Evolutionary conservation across 352 stramenopile species (phyloP), one percentile per base, ranked within the genome.

Genomic region (Globisporangium cylindrosporum): DNA sequence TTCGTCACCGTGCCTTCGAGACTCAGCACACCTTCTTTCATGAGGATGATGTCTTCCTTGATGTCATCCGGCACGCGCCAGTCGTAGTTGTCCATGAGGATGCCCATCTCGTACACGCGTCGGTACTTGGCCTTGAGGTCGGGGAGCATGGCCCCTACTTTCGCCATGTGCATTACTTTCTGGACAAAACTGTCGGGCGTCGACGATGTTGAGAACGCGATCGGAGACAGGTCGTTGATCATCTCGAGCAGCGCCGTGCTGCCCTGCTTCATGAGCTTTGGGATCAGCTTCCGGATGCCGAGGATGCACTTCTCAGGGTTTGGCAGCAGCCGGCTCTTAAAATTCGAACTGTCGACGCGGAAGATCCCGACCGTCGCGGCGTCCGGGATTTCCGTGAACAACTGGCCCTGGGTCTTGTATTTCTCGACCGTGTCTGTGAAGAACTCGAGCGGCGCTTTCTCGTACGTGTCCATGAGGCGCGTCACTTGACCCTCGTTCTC

Each of bases 41-140:
- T 93, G 51, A 98, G 88, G 59, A 97, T 90, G 59, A 98, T 95
- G 63, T 97, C 81, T 60, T 97, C 93, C 61, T 97, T 96, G 67
- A 98, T 86, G 27, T 98, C 81, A 38, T 98, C 94, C 0, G 92
- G 90, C 3, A 98, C 80, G 18, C 84, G 78, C 95, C 94, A 98
- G 8, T 89, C 77, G 69, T 97, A 94, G 41, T 93, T 92, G 48
- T 97, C 89, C 91, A 98, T 97, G 51, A 98, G 77, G 10, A 91
- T 78, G 2, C 84, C 89, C 84, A 98, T 93, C 59, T 94, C 85
- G 41, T 90, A 91, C 51, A 97, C 81, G 8, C 92, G 88, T 20
- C 79, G 77, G 29, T 97, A 95, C 0, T 76, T 68, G 5, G 66
- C 74, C 46, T 94, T 84, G 29, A 98, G 72, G 4, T 93, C 78